Evolutionary conservation across 2,329 filamentous ascomycete species (phyloP), one percentile per base, ranked within the genome.

Genomic region (Trichoderma sp.): DNA sequence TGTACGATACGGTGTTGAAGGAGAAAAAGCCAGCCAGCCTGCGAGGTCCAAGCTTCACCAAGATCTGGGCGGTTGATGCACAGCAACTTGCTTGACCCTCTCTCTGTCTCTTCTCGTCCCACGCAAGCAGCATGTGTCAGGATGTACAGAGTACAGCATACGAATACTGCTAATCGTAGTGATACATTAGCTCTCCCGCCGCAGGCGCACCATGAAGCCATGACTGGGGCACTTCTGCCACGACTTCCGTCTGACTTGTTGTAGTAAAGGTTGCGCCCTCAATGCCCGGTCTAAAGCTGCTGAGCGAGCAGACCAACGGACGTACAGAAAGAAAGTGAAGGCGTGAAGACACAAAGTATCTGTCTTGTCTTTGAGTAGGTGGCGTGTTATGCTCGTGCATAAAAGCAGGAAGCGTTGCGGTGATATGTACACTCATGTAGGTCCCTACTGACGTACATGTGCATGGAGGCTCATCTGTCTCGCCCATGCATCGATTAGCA

Each of bases 161-260:
- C 62, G 27, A 38, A 31, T 11, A 18, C 59, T 63, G 27, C 68
- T 50, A 50, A 50, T 50, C 50, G 74, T 62, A 35, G 60, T 62
- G 74, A 64, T 76, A 77, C 77, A 76, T 79, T 78, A 78, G 78
- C 77, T 76, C 75, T 78, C 77, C 77, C 76, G 77, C 74, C 74
- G 71, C 71, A 77, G 66, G 56, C 68, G 60, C 72, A 62, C 35
- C n/a, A n/a, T 53, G 41, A 53, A 53, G 24, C 56, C 53, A 53
- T 29, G 60, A 50, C 27, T 27, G 24, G 68, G 69, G 41, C 12
- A n/a, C 3, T 53, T 65, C 53, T 62, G 50, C 50, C 18, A 11
- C 8, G 29, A 14, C 18, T 50, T 33, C 31, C n/a, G 33, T 50
- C 38, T 73, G 45, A 60, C 33, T 59, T 50, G 60, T 45, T 38